These are phyloP conservation scores for Cutaneotrichosporon cutaneum DNA, from an alignment of 1,284 basidiomycete species.

Conservation along the genomic window DNA sequence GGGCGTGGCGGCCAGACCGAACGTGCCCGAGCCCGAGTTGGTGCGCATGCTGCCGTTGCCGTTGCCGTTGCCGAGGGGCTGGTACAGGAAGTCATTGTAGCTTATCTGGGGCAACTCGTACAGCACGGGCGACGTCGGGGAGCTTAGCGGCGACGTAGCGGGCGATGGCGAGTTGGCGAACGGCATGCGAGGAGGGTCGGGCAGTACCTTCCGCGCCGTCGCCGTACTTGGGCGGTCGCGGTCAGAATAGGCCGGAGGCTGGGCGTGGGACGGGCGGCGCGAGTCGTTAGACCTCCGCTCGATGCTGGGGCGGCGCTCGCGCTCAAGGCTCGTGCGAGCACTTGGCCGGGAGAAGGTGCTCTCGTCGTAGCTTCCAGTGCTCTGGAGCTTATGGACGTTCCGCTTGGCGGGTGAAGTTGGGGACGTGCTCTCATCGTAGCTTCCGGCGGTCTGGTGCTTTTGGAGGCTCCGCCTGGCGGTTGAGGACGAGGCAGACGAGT, in stretches of 20 bases:
- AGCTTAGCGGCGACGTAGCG: neutral
- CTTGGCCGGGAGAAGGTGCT: slow-evolving; percentile 1
- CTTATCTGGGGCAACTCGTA: neutral
- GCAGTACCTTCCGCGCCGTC: neutral
- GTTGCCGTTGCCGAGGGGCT: neutral
- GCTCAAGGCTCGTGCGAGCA: neutral
- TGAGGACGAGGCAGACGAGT: neutral
- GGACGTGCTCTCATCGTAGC: too few relatives aligned
- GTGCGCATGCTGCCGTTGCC: neutral
- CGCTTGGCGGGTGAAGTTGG: neutral
- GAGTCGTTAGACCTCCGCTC: neutral
- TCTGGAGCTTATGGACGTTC: too few relatives aligned
- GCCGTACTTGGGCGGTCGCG: neutral
- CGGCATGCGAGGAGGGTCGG: neutral
- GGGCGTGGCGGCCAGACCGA: neutral
- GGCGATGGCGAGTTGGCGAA: neutral
- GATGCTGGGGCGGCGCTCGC: neutral
- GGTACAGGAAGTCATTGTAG: neutral
- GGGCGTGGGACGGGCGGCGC: neutral
- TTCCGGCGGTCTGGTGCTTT: neutral
- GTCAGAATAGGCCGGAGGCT: neutral
- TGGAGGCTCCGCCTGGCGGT: neutral
- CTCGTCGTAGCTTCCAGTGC: neutral
- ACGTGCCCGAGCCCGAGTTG: neutral
- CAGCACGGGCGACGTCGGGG: neutral